phyloP scores from a whole-genome alignment of 73 alveolate species.

The Tetrahymena elliotti region DNA sequence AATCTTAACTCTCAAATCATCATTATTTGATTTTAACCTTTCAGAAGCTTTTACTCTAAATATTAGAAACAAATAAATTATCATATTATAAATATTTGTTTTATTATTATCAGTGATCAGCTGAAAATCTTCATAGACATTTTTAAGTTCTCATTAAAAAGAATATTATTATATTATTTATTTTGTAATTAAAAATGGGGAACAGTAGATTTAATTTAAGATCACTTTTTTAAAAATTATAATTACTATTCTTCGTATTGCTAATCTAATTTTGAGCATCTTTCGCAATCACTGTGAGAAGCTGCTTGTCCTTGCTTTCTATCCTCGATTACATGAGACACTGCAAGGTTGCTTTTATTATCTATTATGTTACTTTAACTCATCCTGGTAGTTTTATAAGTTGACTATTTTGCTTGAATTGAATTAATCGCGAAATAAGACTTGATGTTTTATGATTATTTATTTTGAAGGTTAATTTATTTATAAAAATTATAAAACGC shows the following conservation, averaged over 20 bases:
- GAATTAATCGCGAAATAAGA: neutral
- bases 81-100: neutral
- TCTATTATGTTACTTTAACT: neutral
- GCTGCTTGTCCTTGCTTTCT: neutral
- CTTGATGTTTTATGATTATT: neutral
- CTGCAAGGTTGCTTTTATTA: neutral
- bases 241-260: neutral
- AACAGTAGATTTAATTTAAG: neutral
- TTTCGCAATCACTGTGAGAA: neutral
- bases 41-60: neutral
- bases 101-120: neutral
- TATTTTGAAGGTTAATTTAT: neutral
- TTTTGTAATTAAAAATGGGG: no score
- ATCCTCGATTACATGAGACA: neutral
- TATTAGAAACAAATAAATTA: neutral
- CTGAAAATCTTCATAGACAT: no score
- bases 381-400: neutral
- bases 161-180: no score
- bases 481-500: neutral
- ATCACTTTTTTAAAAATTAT: neutral
- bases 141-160: neutral
- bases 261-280: neutral
- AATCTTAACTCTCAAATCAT: neutral
- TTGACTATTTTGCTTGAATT: neutral
- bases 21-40: neutral